Conservation (phyloP, 768 basidiomycete genomes). For the Rhizopogon vesiculosus region DNA sequence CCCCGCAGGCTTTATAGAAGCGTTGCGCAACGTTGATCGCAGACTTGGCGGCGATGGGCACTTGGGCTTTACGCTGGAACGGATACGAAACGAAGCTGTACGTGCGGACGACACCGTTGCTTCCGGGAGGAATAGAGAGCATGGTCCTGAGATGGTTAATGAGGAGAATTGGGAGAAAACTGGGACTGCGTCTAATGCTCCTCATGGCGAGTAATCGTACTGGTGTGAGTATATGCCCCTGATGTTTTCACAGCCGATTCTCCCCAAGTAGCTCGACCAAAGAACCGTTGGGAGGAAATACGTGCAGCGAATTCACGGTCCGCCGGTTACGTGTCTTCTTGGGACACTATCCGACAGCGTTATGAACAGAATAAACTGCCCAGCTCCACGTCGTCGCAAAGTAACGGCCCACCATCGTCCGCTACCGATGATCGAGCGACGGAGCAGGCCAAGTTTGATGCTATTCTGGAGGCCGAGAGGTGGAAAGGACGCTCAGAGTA, state of each 20-base stretch:
- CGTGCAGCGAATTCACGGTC: conserved; percentile 46
- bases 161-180: conserved; percentile 14
- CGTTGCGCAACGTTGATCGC: conserved; percentile 26
- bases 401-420: conserved; percentile 3
- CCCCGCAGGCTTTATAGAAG: conserved; percentile 23
- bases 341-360: conserved; percentile 64
- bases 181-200: conserved; percentile 1
- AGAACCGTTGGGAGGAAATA: conserved; percentile 63
- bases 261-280: conserved; percentile 4
- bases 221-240: neutral
- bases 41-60: conserved; percentile 27
- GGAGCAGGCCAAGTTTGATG: conserved; percentile 57
- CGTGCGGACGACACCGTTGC: neutral
- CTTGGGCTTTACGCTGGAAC: conserved; percentile 18
- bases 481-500: conserved; percentile 24
- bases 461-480: conserved; percentile 55
- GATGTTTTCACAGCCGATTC: neutral
- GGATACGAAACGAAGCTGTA: conserved; percentile 13
- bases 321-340: conserved; percentile 44
- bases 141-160: conserved; percentile 1
- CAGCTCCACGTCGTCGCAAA: conserved; percentile 5
- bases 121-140: conserved; percentile 7
- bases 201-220: neutral
- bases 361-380: conserved; percentile 35
- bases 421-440: conserved; percentile 29